phyloP scores from a whole-genome alignment of 768 basidiomycete genomes.

The Lactarius deliciosus region DNA sequence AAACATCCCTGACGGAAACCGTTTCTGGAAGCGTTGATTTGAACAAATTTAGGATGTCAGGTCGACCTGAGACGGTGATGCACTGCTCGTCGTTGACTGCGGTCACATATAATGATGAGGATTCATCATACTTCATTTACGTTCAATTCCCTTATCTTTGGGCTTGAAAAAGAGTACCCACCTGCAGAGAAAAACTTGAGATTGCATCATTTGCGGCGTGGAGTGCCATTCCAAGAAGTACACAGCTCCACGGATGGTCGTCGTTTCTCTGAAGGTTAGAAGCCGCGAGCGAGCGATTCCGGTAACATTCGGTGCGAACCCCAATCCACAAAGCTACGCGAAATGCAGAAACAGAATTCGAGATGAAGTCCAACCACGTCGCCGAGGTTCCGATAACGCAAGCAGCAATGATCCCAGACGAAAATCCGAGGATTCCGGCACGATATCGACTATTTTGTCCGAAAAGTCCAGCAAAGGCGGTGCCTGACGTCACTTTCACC shows the following conservation, averaged over 20 bases:
- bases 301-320: conserved; percentile 42
- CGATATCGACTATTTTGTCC: conserved; percentile 38
- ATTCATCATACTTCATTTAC: conserved; percentile 24
- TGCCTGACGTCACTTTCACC: conserved; percentile 12
- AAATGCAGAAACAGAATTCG: conserved; percentile 47
- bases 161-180: conserved; percentile 16
- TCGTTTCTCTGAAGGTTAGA: conserved; percentile 30
- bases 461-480: conserved; percentile 36
- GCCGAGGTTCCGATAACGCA: conserved; percentile 50
- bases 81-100: conserved; percentile 48
- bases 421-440: conserved; percentile 50
- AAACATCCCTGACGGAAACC: conserved; percentile 44
- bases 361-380: conserved; percentile 43
- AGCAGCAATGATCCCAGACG: conserved; percentile 57
- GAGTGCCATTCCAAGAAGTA: conserved; percentile 39
- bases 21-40: conserved; percentile 38
- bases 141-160: conserved; percentile 25
- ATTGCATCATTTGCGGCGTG: conserved; percentile 34
- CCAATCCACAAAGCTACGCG: conserved; percentile 55
- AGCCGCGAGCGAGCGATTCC: conserved; percentile 21
- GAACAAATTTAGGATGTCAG: conserved; percentile 49
- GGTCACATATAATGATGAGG: conserved; percentile 45
- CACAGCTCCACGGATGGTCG: conserved; percentile 47
- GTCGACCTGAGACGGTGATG: conserved; percentile 59
- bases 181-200: conserved; percentile 32